Base-by-base conservation (phyloP, 352 stramenopile genomes). In the Phytophthora aleatoria region DNA sequence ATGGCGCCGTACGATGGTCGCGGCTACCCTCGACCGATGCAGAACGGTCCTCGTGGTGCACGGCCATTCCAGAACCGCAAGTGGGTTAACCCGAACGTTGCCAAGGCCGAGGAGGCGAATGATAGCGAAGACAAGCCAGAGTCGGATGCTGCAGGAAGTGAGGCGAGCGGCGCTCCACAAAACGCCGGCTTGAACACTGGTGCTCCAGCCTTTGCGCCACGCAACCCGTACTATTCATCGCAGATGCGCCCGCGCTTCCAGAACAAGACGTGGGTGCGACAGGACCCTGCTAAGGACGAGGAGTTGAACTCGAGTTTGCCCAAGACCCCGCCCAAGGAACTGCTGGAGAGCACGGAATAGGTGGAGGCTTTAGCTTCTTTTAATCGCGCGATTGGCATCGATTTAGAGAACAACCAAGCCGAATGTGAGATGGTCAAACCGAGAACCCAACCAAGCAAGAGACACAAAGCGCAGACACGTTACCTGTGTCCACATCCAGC, bases 181-280 rank as follows among this genome's bases (percentile, higher is more conserved):
- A 74, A 61, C 38, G 11, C 61, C 4, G 49, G 39, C 3, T 13
- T 81, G 54, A 85, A 86, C 51, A 13, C 79, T 12, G 59, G 61
- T 11, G 67, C 81, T 0, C 64, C 65, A 28, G 36, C 71, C 1
- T 90, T 81, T 61, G 64, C 75, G 47, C 81, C 85, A 5, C 79
- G 81, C 30, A 91, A 90, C 66, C 81, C 81, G 47, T 91, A 80
- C 73, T 89, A 73, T 70, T 66, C 74, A 27, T 80, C 77, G 50
- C 81, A 91, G 50, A 91, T 91, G 79, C 83, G 87, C 2, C 87
- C 87, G 13, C 80, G 82, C 12, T 95, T 95, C 68, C 87, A 95
- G 67, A 95, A 95, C 78, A 92, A 92, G 74, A 94, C 85, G 7
- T 95, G 87, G 87, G 85, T 95, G 43, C 81, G 87, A 59, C 82